Evolutionary conservation across 176 grass and related monocot genomes (phyloP), one percentile per base, ranked within the genome.

Genomic region (Urochloa ruziziensis): DNA sequence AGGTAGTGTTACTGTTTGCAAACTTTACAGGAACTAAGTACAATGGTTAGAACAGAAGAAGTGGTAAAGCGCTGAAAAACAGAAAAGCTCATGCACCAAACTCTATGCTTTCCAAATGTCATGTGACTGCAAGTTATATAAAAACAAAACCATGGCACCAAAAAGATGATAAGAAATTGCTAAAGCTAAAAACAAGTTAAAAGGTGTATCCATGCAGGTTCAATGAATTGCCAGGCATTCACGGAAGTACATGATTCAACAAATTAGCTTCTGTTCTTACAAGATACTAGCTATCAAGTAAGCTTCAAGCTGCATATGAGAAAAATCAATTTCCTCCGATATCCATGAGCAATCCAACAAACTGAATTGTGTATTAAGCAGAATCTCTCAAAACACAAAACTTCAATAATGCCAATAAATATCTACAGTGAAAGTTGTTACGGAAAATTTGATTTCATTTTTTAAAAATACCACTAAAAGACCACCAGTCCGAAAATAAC

Each of bases 1-100:
- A 82, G 35, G 77, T 71, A 35, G 18, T 86, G 46, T 86, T 62
- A 78, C 2, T 39, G 4, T 24, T 35, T 78, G 47, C 64, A 86
- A 80, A 89, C 35, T 67, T 75, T 74, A 74, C 4, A 84, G 16
- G 14, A 36, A 46, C 29, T 19, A 48, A 28, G 10, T 28, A 33
- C n/a, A 36, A 62, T 34, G 39, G 25, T 40, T 54, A 73, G 21
- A 37, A 83, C 13, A 36, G 52, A 69, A 56, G 11, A 27, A 27
- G 58, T 18, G 4, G 11, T 54, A 29, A 37, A 73, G 49, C n/a
- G 15, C 47, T 72, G 19, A 64, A 73, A 71, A 24, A 51, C 10
- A 28, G 29, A 57, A 70, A 58, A 2, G 47, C 14, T 73, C 17
- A 21, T 36, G 48, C 24, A 40, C 39, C n/a, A 23, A n/a, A n/a